Conservation (phyloP, 2,329 filamentous ascomycete genomes). For the Conoideocrella luteorostrata region DNA sequence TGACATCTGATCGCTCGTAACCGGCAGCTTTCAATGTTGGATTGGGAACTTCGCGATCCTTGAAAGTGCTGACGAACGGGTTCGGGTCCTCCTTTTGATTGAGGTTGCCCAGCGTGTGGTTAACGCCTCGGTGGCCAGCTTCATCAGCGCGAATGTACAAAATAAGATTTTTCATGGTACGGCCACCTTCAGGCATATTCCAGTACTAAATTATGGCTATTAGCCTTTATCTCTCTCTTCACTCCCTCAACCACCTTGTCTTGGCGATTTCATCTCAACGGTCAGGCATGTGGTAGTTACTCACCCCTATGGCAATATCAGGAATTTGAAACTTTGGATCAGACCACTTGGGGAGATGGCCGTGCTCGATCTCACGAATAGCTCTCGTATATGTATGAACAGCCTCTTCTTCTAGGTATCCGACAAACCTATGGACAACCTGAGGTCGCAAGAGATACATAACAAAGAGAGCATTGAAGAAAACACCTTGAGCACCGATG, state of each 20-base stretch:
- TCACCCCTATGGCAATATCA: constrained; percentile 69
- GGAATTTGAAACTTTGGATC: constrained; percentile 65
- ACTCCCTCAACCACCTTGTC: not conserved
- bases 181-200: constrained; percentile 80
- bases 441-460: constrained; percentile 80
- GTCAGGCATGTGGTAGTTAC: constrained; percentile 5
- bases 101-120: constrained; percentile 88
- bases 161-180: constrained; percentile 79
- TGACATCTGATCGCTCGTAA: constrained; percentile 78
- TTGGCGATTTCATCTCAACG: not conserved
- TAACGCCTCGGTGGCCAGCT: constrained; percentile 86
- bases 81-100: constrained; percentile 84
- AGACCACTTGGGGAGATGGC: constrained; percentile 77
- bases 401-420: constrained; percentile 94
- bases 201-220: constrained; percentile 57
- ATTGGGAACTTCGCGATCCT: constrained; percentile 61
- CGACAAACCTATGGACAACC: constrained; percentile 91
- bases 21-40: constrained; percentile 60
- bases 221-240: too few relatives aligned
- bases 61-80: constrained; percentile 81
- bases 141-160: constrained; percentile 88
- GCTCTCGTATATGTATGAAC: constrained; percentile 91
- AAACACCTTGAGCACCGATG: constrained; percentile 86
- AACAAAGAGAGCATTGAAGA: constrained; percentile 91
- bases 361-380: constrained; percentile 78